Percentiles rank a stretch among this genome's conserved stretches.
These are phyloP conservation scores for Amaranthus cruentus DNA, from an alignment of 148 eudicot genomes.

Conservation along the genomic window DNA sequence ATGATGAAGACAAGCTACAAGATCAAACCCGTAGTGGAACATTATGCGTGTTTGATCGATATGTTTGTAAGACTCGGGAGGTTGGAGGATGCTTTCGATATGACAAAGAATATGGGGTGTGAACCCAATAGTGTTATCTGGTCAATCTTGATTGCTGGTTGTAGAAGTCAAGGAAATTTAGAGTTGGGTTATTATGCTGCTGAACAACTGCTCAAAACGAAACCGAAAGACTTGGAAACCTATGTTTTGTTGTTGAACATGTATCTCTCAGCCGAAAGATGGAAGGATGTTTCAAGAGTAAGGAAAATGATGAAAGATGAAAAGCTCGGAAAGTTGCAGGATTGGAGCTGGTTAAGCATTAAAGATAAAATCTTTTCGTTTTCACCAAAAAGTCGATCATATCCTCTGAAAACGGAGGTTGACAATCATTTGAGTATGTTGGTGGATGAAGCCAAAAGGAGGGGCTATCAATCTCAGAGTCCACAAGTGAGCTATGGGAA, in stretches of 20 bases:
- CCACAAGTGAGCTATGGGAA: constrained; percentile 25
- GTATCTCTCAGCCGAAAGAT: constrained; percentile 62
- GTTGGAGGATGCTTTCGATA: constrained; percentile 59
- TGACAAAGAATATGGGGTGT: constrained; percentile 48
- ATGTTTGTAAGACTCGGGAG: constrained; percentile 66
- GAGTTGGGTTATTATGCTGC: constrained; percentile 62
- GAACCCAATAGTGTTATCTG: constrained; percentile 61
- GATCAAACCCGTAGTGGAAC: constrained; percentile 66
- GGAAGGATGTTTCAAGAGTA: constrained; percentile 65
- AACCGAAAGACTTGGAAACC: constrained; percentile 48
- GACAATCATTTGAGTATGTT: constrained; percentile 33
- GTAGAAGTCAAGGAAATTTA: constrained; percentile 55
- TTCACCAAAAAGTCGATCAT: constrained; percentile 21
- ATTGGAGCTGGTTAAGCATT: constrained; percentile 70
- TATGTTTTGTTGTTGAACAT: constrained; percentile 55
- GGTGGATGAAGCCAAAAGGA: constrained; percentile 32
- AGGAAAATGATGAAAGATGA: constrained; percentile 57
- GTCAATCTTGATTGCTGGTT: constrained; percentile 64
- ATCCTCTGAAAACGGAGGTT: constrained; percentile 24
- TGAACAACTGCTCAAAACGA: constrained; percentile 48
- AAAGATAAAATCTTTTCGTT: constrained; percentile 57
- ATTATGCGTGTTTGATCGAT: constrained; percentile 56
- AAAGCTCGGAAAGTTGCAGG: constrained; percentile 46
- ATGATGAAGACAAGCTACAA: constrained; percentile 59
- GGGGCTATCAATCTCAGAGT: constrained; percentile 32